Conservation (phyloP, 352 stramenopile genomes). For the Pythium scleroteichum region DNA sequence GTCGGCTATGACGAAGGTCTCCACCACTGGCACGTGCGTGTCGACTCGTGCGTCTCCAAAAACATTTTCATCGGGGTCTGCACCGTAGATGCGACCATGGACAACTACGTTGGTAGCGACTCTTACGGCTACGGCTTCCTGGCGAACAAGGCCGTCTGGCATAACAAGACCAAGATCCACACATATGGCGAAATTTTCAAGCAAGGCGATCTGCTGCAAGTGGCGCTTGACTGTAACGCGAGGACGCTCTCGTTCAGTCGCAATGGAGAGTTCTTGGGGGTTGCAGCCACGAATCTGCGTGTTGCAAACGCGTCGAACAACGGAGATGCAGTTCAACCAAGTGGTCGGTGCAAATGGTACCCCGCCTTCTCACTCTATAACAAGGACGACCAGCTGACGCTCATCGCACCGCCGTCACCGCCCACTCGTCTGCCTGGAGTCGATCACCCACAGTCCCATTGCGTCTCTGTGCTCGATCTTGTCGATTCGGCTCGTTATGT, state of each 20-base stretch:
- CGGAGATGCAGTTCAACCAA: background rate
- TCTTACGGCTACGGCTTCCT: conserved; percentile 88
- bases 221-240: conserved; percentile 80
- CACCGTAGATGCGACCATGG: conserved; percentile 61
- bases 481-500: conserved; percentile 15
- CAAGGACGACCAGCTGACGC: conserved; percentile 85
- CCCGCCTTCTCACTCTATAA: conserved; percentile 93
- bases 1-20: conserved; percentile 73
- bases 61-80: conserved; percentile 92
- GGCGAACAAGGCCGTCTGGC: conserved; percentile 91
- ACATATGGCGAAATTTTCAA: conserved; percentile 92
- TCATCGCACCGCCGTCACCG: conserved; percentile 43
- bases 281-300: conserved; percentile 76
- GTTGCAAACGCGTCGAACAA: conserved; percentile 14
- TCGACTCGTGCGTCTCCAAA: conserved; percentile 89
- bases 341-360: conserved; percentile 61
- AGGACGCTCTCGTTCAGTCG: conserved; percentile 84
- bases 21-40: conserved; percentile 87
- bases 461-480: conserved; percentile 40
- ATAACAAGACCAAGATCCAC: conserved; percentile 90
- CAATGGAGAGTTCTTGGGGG: conserved; percentile 85
- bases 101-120: conserved; percentile 92
- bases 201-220: conserved; percentile 84
- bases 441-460: conserved; percentile 25
- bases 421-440: background rate